Evolutionary conservation across 768 basidiomycete genomes (phyloP), one percentile per base, ranked within the genome.

Genomic region (Phallus indusiatus): DNA sequence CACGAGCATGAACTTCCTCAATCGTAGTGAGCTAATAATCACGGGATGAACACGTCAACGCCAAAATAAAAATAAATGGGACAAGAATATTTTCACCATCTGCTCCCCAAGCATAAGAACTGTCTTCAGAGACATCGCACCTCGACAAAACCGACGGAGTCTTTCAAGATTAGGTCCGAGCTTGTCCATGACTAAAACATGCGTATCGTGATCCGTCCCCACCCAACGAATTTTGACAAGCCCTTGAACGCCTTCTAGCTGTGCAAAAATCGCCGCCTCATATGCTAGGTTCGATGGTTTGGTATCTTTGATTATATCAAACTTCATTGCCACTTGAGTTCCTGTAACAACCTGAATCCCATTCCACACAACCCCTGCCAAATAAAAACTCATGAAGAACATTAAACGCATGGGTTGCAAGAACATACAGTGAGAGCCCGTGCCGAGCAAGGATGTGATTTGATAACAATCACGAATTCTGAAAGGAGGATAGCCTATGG

Each of bases 101-200:
- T 68, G 68, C 8, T 62, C 53, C 8, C 47, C 64, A 1, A 69
- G 50, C 66, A 68, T 64, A 18, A 59, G 53, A 11, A 67, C 61
- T 1, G 66, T 68, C 54, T 64, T 66, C 17, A 67, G 16, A 6
- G 60, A 34, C 28, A 69, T 58, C 12, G 47, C 47, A 0, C 64
- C 62, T 47, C 64, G 54, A 55, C 66, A 69, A 5, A 66, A 18
- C 18, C 52, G 36, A 0, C 36, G 47, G 9, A 68, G 48, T 2
- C 58, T 21, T 34, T 65, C 56, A 5, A 69, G 63, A 17, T 46
- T 61, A 0, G 64, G 62, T 4, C 68, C 68, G 1, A 69, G 54
- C 16, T 51, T 47, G 21, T 69, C 68, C 56, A 68, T 58, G 1
- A 66, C 59, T 17, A 67, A 21, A 9, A 66, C 53, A 36, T 63